These are phyloP conservation scores for Penicillium freii DNA, from an alignment of 2,329 filamentous ascomycete species.

Conservation along the genomic window DNA sequence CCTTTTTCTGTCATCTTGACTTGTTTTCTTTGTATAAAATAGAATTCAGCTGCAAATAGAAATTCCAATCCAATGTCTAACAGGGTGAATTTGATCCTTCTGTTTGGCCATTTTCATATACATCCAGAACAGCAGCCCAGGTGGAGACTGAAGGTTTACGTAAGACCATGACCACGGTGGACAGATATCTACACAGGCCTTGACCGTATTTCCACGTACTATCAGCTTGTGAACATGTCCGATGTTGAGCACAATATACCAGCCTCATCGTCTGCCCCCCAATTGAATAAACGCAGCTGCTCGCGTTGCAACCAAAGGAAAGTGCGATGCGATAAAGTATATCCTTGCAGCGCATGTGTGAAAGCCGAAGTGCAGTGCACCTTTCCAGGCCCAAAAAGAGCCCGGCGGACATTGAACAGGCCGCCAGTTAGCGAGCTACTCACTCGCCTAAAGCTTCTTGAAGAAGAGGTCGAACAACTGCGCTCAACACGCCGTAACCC, in stretches of 20 bases:
- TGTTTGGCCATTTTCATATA: background rate
- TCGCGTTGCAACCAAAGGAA: constrained; percentile 33
- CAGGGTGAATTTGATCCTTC: background rate
- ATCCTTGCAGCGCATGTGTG: constrained; percentile 27
- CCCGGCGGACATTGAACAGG: constrained; percentile 19
- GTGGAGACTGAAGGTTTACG: background rate
- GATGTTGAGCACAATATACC: background rate
- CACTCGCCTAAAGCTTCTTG: constrained; percentile 16
- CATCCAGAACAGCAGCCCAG: too few species aligned
- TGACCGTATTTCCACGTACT: background rate
- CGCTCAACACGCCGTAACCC: background rate
- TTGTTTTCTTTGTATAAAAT: background rate
- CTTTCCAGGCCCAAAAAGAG: constrained; percentile 19
- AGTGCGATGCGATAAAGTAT: constrained; percentile 33
- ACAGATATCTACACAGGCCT: too few species aligned
- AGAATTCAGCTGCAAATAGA: background rate
- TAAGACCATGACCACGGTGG: background rate
- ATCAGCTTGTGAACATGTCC: background rate
- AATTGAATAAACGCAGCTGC: constrained; percentile 25
- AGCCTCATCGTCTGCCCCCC: background rate
- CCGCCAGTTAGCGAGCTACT: constrained; percentile 20
- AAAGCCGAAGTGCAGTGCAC: constrained; percentile 15
- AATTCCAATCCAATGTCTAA: background rate
- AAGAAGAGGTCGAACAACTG: constrained; percentile 20
- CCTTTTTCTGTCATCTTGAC: background rate